These are phyloP conservation scores for Yarrowia osloensis DNA, from an alignment of 805 yeast genomes.

Conservation along the genomic window DNA sequence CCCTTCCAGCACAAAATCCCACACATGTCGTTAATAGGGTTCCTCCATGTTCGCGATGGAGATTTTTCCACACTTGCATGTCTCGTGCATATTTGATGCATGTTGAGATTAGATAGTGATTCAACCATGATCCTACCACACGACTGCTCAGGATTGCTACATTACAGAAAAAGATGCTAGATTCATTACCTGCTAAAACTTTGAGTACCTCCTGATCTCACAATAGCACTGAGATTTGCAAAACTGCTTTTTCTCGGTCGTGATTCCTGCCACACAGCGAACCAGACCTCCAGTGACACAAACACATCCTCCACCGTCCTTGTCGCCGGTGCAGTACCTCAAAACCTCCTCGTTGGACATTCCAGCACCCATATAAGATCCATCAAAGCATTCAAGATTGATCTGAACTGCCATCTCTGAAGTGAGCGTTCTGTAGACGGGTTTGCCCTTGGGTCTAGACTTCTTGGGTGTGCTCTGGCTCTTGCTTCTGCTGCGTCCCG, in stretches of 20 bases:
- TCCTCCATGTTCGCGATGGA: neutral
- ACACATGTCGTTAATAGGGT: neutral
- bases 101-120: neutral
- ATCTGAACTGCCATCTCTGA: neutral
- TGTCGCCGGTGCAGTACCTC: neutral
- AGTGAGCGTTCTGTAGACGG: conserved; percentile 5
- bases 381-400: conserved; percentile 13
- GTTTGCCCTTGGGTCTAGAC: neutral
- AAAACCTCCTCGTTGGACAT: neutral
- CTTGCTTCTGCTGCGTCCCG: neutral
- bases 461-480: neutral
- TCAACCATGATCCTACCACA: no score
- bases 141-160: no score
- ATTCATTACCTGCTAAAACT: neutral
- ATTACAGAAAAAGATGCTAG: no score
- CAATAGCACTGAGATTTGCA: conserved; percentile 10
- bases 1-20: conserved; percentile 20
- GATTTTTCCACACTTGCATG: neutral
- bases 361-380: neutral
- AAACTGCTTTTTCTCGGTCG: neutral
- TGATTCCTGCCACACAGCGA: neutral
- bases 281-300: conserved; percentile 12
- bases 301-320: conserved; percentile 9
- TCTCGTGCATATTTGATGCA: neutral
- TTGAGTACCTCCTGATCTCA: neutral